Base-by-base conservation (phyloP, 1,284 basidiomycete genomes). In the Irpex rosettiformis region DNA sequence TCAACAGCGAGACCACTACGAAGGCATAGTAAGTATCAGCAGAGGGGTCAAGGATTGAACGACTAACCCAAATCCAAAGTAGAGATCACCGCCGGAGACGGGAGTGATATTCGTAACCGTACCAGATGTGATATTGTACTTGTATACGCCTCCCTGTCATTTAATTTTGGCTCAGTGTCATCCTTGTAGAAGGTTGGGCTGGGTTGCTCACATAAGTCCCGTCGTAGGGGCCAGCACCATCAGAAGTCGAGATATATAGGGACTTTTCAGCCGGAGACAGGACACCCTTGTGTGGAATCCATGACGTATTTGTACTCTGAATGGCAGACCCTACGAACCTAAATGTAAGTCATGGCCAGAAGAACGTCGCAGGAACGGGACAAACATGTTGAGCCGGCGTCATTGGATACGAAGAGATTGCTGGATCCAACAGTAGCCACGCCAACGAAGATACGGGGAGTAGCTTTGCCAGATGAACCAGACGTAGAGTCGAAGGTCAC, bases 381-480 rank as follows among this genome's bases (percentile, higher is more conserved):
- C 73, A 65, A 67, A 86, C 85, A 87, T 8, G 83, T 81, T 49
- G 74, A 71, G 21, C 84, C 84, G 37, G 76, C 82, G 64, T 86
- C 77, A 24, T 78, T 78, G 6, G 81, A 77, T 7, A 85, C 78
- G 63, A 81, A 88, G 22, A 87, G 68, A 59, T 82, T 86, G 60
- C 72, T 73, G 0, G 79, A 72, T 2, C 82, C 83, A 49, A 73
- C 72, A 64, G 77, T 85, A 0, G 82, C 83, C 22, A 87, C 84
- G 58, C 85, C 85, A 28, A 86, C 84, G 60, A 88, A 88, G 48
- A 88, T 86, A 52, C 84, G 81, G 43, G 78, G 82, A n/a, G 84
- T 86, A 1, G 84, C 75, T 3, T 68, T 71, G 18, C 84, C 83
- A 27, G 76, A 74, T 1, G 74, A 71, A 4, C 82, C 82, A 16